phyloP scores from a whole-genome alignment of 345 rosid genomes.

The Angophora floribunda region DNA sequence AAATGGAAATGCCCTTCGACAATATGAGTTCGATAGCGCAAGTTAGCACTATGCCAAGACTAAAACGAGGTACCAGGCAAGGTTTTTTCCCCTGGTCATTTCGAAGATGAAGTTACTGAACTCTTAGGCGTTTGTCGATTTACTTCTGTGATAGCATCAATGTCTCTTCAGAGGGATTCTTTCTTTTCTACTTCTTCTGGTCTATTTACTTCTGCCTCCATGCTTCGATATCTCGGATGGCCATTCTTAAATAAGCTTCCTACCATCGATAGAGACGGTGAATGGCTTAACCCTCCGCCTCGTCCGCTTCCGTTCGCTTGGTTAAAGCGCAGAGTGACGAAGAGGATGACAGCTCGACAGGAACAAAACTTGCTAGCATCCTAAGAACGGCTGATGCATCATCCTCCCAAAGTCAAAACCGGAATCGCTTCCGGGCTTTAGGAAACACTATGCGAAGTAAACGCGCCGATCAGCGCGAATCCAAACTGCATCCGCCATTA shows the following conservation, averaged over 20 bases:
- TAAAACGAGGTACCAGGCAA: neutral
- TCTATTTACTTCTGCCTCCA: neutral
- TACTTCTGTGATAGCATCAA: too few relatives aligned
- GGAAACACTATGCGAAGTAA: neutral
- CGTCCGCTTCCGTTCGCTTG: neutral
- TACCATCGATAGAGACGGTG: neutral
- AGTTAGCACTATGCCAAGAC: neutral
- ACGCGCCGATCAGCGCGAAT: neutral
- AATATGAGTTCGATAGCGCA: neutral
- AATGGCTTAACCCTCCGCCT: neutral
- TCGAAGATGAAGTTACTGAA: neutral
- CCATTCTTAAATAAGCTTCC: neutral
- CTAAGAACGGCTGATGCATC: too few relatives aligned
- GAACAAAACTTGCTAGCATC: neutral
- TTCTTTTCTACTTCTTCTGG: neutral
- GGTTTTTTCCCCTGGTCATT: neutral
- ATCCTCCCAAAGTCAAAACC: too few relatives aligned
- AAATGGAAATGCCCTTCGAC: rapidly evolving
- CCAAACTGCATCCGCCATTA: neutral
- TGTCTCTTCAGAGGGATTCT: neutral
- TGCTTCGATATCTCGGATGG: neutral
- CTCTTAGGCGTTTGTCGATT: neutral
- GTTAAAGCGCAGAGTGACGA: neutral
- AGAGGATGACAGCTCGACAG: neutral
- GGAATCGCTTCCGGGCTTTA: neutral